Evolutionary conservation across 129 eudicot genomes (phyloP), one percentile per base, ranked within the genome.

Genomic region (Pittosporum tobira): DNA sequence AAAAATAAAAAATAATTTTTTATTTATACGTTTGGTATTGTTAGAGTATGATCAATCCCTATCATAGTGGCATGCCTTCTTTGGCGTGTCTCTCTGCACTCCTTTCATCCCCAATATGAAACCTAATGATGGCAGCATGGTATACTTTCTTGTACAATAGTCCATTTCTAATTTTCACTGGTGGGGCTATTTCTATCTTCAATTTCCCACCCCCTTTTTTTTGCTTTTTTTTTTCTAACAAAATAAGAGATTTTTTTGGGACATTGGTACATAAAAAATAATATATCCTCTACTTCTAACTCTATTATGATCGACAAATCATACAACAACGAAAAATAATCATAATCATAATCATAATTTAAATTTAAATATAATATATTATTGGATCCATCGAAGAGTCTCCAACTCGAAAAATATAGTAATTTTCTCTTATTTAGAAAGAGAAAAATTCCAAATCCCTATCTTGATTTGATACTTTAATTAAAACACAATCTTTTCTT

Each of bases 71-170:
- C 47, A 31, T 62, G 45, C 67, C 22, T 48, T 13, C 11, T 2
- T 26, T 42, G 23, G 23, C 5, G 31, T 23, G 31, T 7, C 6
- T 26, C 3, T 42, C 19, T 42, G 43, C 28, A 34, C 57, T 1
- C 46, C 6, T 63, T 42, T 31, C 3, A 56, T 38, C 46, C 48
- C 11, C 31, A 48, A 47, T 15, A 26, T 29, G 19, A 31, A 63
- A 63, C 57, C 57, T 48, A 63, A 63, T 49, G 48, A 62, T 63
- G 58, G 54, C 30, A 48, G 54, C 51, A 12, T 30, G 30, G 43
- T 22, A 63, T 20, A 47, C 48, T 37, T 63, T 63, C 21, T 48
- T 26, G 54, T 61, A 43, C 2, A 23, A 27, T n/a, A 45, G 65
- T 24, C 59, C 58, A 61, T 31, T 60, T 62, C 57, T 12, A 56